These are phyloP conservation scores for Talaromyces rugulosus DNA, from an alignment of 2,329 filamentous ascomycete species.

Conservation along the genomic window DNA sequence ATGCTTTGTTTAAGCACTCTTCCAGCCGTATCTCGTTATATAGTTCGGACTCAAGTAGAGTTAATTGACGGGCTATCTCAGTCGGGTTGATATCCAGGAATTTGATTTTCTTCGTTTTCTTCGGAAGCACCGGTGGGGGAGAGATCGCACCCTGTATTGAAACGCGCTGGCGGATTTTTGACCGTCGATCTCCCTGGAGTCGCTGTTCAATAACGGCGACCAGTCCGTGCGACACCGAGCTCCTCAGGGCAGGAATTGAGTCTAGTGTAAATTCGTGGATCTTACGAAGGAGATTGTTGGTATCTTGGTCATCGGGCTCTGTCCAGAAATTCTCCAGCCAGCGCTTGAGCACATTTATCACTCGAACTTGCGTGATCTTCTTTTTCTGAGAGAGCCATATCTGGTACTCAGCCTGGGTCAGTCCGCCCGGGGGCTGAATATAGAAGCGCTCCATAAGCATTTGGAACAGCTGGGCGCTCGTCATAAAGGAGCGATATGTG, in stretches of 20 bases:
- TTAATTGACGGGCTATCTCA: constrained; percentile 89
- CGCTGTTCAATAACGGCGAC: constrained; percentile 81
- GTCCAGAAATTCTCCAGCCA: constrained; percentile 98
- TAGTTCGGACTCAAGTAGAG: constrained; percentile 84
- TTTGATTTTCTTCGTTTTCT: constrained; percentile 97
- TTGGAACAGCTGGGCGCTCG: constrained; percentile 80
- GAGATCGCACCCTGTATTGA: constrained; percentile 74
- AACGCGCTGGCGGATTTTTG: constrained; percentile 67
- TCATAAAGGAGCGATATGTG: constrained; percentile 88
- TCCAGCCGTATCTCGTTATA: constrained; percentile 89
- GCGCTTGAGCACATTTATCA: constrained; percentile 90
- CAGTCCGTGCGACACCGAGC: constrained; percentile 58
- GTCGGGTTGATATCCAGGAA: constrained; percentile 89
- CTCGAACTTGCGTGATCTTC: constrained; percentile 82
- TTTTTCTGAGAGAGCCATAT: constrained; percentile 84
- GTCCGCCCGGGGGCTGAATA: constrained; percentile 75
- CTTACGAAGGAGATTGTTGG: constrained; percentile 72
- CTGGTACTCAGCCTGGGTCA: constrained; percentile 67
- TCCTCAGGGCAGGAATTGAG: not conserved
- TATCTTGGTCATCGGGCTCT: constrained; percentile 65
- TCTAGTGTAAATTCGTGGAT: constrained; percentile 72
- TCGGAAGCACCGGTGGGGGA: constrained; percentile 82
- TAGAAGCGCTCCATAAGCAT: constrained; percentile 81
- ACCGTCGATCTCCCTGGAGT: constrained; percentile 76
- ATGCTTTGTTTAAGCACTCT: constrained; percentile 92